These are phyloP conservation scores for Coniochaeta sp. DNA, from an alignment of 2,329 filamentous ascomycete species.

Conservation along the genomic window DNA sequence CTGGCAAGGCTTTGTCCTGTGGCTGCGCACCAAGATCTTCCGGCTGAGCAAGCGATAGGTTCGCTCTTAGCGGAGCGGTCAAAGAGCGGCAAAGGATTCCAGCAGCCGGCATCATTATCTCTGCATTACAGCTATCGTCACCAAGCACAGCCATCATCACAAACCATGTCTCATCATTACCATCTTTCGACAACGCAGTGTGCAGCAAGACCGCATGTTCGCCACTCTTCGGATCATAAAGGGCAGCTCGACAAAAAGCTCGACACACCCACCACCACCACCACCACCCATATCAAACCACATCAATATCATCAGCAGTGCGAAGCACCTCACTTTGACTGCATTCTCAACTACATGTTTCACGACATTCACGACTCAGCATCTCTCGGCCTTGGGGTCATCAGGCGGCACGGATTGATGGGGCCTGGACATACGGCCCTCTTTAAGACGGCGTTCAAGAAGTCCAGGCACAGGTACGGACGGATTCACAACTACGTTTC, in stretches of 20 bases:
- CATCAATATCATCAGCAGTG: neutral
- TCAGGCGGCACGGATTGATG: neutral
- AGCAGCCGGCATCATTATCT: neutral
- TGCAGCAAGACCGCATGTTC: neutral
- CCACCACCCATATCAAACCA: neutral
- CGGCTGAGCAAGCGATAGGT: neutral
- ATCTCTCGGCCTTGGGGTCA: neutral
- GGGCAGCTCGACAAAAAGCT: neutral
- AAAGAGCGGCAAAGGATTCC: neutral
- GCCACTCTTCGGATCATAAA: neutral
- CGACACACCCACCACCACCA: neutral
- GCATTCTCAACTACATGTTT: neutral
- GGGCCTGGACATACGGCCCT: neutral
- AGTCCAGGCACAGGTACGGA: neutral
- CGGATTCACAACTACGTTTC: neutral
- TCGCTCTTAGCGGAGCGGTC: neutral
- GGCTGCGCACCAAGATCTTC: slow-evolving; percentile 50
- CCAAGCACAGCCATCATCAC: neutral
- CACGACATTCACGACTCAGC: neutral
- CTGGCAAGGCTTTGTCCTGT: slow-evolving; percentile 58
- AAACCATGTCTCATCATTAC: neutral
- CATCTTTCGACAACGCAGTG: neutral
- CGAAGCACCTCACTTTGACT: neutral
- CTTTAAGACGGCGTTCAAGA: neutral
- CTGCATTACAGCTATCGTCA: neutral